phyloP scores from a whole-genome alignment of 2,329 filamentous ascomycete species.

The Ascochyta clinopodiicola region DNA sequence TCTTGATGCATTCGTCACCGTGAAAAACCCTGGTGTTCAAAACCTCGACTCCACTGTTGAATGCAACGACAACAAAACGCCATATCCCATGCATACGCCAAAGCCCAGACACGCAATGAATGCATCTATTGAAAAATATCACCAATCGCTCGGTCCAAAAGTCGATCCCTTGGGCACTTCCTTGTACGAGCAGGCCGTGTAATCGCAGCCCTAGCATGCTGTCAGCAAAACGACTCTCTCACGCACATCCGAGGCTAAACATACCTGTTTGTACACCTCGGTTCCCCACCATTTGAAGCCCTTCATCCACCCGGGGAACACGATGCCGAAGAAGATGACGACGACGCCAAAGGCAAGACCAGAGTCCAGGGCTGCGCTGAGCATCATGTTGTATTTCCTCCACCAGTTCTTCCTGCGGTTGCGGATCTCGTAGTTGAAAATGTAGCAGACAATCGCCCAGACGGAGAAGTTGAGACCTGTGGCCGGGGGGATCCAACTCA shows the following conservation, averaged over 20 bases:
- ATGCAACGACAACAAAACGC: constrained; percentile 7
- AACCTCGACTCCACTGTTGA: constrained; percentile 5
- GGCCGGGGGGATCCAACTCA: constrained; percentile 87
- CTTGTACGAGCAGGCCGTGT: constrained; percentile 77
- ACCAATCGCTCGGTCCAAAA: constrained; percentile 46
- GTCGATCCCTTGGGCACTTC: constrained; percentile 54
- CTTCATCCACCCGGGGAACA: constrained; percentile 79
- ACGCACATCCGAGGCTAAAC: constrained; percentile 11
- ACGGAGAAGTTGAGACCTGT: constrained; percentile 84
- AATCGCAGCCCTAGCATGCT: constrained; percentile 71
- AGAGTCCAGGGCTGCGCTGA: constrained; percentile 82
- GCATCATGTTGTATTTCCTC: constrained; percentile 90
- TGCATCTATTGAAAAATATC: background rate
- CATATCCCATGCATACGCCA: constrained; percentile 8
- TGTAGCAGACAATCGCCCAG: constrained; percentile 83
- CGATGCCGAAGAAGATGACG: constrained; percentile 82
- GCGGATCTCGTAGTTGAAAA: constrained; percentile 81
- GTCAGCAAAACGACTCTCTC: constrained; percentile 11
- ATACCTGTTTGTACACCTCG: constrained; percentile 75
- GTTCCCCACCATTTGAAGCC: constrained; percentile 88
- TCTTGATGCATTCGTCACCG: too few species aligned
- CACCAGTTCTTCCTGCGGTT: constrained; percentile 77
- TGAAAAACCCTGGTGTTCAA: background rate
- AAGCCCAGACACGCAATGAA: constrained; percentile 9
- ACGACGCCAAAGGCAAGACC: constrained; percentile 83